These are phyloP conservation scores for Exophiala viscosa DNA, from an alignment of 2,329 filamentous ascomycete species.

Conservation along the genomic window DNA sequence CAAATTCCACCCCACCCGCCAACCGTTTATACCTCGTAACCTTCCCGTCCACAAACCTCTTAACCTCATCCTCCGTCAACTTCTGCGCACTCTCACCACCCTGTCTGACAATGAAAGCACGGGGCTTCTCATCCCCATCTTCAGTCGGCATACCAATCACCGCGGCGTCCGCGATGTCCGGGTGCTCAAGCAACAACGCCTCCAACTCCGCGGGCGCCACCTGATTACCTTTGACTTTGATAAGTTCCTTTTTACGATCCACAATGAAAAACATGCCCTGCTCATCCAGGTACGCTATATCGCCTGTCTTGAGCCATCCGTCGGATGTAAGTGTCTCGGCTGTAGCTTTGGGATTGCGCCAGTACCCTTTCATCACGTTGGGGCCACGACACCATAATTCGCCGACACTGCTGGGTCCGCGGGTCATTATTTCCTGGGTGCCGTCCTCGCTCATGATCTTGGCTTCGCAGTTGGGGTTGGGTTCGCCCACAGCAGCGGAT, in stretches of 20 bases:
- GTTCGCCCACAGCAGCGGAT: constrained; percentile 59
- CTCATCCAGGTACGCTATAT: constrained; percentile 49
- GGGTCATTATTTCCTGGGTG: constrained; percentile 13
- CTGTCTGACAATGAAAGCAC: constrained; percentile 44
- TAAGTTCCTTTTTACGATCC: constrained; percentile 62
- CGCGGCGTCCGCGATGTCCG: constrained; percentile 44
- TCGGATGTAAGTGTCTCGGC: constrained; percentile 48
- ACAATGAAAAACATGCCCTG: constrained; percentile 53
- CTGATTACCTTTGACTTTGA: constrained; percentile 56
- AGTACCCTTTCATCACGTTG: constrained; percentile 58
- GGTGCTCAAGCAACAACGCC: constrained; percentile 43
- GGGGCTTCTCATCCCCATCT: constrained; percentile 32
- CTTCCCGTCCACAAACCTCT: constrained; percentile 26
- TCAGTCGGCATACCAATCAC: constrained; percentile 45
- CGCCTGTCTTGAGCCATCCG: constrained; percentile 59
- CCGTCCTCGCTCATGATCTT: constrained; percentile 56
- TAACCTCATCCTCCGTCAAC: constrained; percentile 40
- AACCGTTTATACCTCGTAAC: constrained; percentile 49
- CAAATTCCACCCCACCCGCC: constrained; percentile 37
- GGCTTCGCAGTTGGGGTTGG: constrained; percentile 65
- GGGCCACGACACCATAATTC: constrained; percentile 56
- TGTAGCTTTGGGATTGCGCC: constrained; percentile 55
- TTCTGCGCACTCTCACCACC: constrained; percentile 11
- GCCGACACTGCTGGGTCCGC: constrained; percentile 18
- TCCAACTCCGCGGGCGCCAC: constrained; percentile 49